Evolutionary conservation across 306 rosid genomes (phyloP).

Genomic region (Parietaria judaica): DNA sequence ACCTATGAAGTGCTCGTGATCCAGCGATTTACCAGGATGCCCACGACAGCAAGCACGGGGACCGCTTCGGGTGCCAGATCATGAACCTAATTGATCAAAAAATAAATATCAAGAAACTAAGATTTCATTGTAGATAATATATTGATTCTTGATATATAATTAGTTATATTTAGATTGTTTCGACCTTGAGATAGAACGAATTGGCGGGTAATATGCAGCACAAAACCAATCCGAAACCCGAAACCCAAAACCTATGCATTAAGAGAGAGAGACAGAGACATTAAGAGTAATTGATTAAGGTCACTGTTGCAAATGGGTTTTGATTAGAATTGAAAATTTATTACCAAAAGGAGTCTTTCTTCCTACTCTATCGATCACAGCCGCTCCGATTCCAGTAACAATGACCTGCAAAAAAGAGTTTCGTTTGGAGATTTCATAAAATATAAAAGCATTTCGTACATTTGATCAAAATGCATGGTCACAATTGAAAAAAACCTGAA

Average conservation of each 20-base stretch:
- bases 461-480: constrained; percentile 6
- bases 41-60: constrained; percentile 56
- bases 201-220: constrained; percentile 54
- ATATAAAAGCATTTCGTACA: not conserved
- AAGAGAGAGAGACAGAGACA: constrained; percentile 2
- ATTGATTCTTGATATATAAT: constrained; percentile 3
- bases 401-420: constrained; percentile 40
- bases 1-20: not conserved
- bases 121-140: not conserved
- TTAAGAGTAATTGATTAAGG: no score
- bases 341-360: constrained; percentile 84
- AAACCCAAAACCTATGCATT: constrained; percentile 38
- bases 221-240: constrained; percentile 59
- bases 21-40: constrained; percentile 51
- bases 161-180: constrained; percentile 10
- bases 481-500: constrained; percentile 48
- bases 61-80: constrained; percentile 36
- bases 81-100: constrained; percentile 41
- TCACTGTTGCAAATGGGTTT: no score
- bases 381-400: constrained; percentile 53
- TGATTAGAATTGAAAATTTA: constrained; percentile 11
- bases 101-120: not conserved
- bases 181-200: constrained; percentile 76
- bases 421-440: not conserved
- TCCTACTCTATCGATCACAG: constrained; percentile 59